Conservation (phyloP, 2,329 filamentous ascomycete genomes). For the Pseudogymnoascus sp. region DNA sequence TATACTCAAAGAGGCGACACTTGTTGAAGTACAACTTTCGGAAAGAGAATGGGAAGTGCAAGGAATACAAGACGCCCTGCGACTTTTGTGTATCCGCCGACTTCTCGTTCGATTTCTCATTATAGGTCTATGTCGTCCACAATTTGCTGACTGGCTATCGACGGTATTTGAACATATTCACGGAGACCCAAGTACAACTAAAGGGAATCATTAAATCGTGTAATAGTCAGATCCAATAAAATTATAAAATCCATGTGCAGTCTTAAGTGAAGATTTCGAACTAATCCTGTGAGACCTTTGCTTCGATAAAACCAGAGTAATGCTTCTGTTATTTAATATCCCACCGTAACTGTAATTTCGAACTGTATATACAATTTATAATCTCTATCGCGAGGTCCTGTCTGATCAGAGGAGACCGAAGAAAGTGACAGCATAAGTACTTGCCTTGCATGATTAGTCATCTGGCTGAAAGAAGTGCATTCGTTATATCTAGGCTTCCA, state of each 20-base stretch:
- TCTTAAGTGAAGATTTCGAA: not conserved
- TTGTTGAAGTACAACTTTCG: not conserved
- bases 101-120: not conserved
- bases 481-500: not conserved
- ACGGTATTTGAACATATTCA: conserved; percentile 3
- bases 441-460: not conserved
- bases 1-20: conserved; percentile 6
- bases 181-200: not conserved
- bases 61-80: not conserved
- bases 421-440: not conserved
- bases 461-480: not conserved
- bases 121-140: conserved; percentile 2
- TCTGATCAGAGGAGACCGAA: not conserved
- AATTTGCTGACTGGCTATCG: conserved; percentile 4
- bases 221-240: conserved; percentile 8
- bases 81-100: conserved; percentile 2
- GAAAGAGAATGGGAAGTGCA: not conserved
- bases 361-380: not conserved
- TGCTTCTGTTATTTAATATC: not conserved
- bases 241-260: not conserved
- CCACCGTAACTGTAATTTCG: not conserved
- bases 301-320: not conserved
- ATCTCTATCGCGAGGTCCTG: not conserved
- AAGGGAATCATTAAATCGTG: not conserved
- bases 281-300: not conserved